phyloP scores from a whole-genome alignment of 768 basidiomycete species.

The Nidularia sp. region DNA sequence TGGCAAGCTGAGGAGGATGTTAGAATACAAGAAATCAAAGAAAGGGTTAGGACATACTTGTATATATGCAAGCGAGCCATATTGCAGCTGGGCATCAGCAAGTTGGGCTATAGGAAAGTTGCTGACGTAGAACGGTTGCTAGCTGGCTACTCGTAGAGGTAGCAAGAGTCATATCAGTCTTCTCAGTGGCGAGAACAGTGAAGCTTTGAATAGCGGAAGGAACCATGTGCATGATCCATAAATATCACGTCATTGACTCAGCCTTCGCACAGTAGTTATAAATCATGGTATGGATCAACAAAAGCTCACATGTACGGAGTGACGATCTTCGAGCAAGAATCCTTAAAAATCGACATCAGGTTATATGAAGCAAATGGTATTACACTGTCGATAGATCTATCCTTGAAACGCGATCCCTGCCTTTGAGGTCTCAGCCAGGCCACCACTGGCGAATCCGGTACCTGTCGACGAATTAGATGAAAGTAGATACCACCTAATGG shows the following conservation, averaged over 20 bases:
- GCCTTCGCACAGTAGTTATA: not conserved
- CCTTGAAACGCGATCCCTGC: constrained; percentile 86
- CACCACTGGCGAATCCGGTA: constrained; percentile 94
- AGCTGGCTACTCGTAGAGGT: too few relatives aligned
- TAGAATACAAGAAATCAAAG: too few relatives aligned
- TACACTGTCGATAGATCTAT: constrained; percentile 18
- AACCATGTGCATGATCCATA: not conserved
- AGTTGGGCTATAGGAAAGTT: too few relatives aligned
- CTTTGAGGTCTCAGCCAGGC: constrained; percentile 82
- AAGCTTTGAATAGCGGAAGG: not conserved
- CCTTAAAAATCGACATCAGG: not conserved
- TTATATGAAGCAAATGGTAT: not conserved
- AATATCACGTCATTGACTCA: not conserved
- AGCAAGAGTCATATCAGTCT: too few relatives aligned
- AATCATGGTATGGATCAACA: not conserved
- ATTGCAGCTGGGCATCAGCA: too few relatives aligned
- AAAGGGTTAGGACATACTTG: too few relatives aligned
- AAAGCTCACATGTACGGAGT: not conserved
- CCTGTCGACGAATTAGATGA: constrained; percentile 34
- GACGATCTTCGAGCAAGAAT: not conserved
- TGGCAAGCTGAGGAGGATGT: too few relatives aligned
- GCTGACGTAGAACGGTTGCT: too few relatives aligned
- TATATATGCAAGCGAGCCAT: too few relatives aligned
- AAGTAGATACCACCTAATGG: not conserved
- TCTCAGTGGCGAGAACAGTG: too few relatives aligned